Conservation (phyloP, 805 yeast species). For the Starmerella scarabaei region DNA sequence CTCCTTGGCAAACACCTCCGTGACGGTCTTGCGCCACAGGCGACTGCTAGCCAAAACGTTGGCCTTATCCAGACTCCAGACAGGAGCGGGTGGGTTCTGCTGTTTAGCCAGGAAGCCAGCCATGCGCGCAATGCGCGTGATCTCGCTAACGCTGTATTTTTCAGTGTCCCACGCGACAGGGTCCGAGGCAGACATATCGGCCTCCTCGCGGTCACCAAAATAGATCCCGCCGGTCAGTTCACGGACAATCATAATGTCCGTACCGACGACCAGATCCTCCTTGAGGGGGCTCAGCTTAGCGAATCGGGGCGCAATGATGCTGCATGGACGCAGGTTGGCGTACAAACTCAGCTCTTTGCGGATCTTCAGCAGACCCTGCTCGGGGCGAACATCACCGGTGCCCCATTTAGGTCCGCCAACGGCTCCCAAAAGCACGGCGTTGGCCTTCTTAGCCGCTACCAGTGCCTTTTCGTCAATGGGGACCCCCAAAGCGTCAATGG, state of each 20-base stretch:
- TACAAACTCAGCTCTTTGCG: constrained; percentile 88
- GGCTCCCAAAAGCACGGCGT: constrained; percentile 94
- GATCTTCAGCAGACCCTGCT: constrained; percentile 87
- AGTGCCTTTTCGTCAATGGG: constrained; percentile 81
- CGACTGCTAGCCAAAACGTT: constrained; percentile 93
- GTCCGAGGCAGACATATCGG: constrained; percentile 52
- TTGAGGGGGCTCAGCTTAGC: constrained; percentile 80
- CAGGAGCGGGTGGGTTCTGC: constrained; percentile 82
- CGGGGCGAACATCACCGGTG: constrained; percentile 90
- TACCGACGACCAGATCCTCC: constrained; percentile 73
- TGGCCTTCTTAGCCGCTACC: constrained; percentile 70
- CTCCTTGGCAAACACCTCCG: constrained; percentile 68
- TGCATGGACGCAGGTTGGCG: constrained; percentile 95
- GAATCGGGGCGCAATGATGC: constrained; percentile 73
- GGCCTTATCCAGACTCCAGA: constrained; percentile 95
- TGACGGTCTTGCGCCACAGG: constrained; percentile 90
- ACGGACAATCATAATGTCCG: constrained; percentile 85
- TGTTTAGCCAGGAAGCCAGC: constrained; percentile 95
- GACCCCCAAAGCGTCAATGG: constrained; percentile 89
- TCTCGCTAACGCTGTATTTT: constrained; percentile 80
- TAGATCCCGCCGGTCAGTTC: constrained; percentile 97
- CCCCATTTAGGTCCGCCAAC: constrained; percentile 99
- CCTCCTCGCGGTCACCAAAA: constrained; percentile 92
- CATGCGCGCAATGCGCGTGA: constrained; percentile 92
- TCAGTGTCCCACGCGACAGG: constrained; percentile 83